Evolutionary conservation across 2,329 filamentous ascomycete genomes (phyloP).

Genomic region (Dryadomyces quercivorus): DNA sequence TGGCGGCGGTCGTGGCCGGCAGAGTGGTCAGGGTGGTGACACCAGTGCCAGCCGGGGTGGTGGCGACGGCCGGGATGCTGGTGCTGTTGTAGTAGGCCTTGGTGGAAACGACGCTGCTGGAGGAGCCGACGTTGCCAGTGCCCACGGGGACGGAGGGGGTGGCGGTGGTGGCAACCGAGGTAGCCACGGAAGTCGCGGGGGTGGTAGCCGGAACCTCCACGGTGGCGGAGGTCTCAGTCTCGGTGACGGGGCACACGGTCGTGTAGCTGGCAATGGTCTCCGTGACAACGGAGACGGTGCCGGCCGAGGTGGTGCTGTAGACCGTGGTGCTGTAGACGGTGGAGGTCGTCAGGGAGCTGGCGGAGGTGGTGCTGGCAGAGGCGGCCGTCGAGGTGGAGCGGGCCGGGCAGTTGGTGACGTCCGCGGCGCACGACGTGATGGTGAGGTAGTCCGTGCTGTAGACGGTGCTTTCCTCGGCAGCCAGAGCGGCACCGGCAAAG

Average conservation of each 20-base stretch:
- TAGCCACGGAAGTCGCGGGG: slow-evolving; percentile 8
- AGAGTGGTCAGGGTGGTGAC: slow-evolving; percentile 4
- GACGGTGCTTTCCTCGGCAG: slow-evolving; percentile 33
- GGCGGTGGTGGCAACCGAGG: slow-evolving; percentile 6
- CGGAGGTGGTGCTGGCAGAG: slow-evolving; percentile 8
- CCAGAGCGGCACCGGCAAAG: slow-evolving; percentile 33
- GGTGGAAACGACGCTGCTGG: not conserved
- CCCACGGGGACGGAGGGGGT: slow-evolving; percentile 21
- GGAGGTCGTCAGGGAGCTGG: slow-evolving; percentile 21
- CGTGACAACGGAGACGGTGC: slow-evolving; percentile 25
- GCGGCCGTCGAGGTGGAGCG: slow-evolving; percentile 17
- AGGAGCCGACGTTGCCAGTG: slow-evolving; percentile 8
- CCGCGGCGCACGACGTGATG: slow-evolving; percentile 46
- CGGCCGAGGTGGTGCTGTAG: slow-evolving; percentile 45
- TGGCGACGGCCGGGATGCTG: slow-evolving; percentile 7
- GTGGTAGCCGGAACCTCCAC: slow-evolving; percentile 4
- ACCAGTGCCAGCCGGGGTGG: slow-evolving; percentile 9
- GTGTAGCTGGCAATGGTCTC: slow-evolving; percentile 28
- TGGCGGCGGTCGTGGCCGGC: slow-evolving; percentile 6
- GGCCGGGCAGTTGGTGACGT: slow-evolving; percentile 39
- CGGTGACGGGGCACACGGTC: slow-evolving; percentile 27
- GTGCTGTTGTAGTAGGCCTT: slow-evolving; percentile 12
- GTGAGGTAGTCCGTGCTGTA: slow-evolving; percentile 47
- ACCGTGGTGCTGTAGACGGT: slow-evolving; percentile 46
- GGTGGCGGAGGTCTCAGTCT: slow-evolving; percentile 4